These are phyloP conservation scores for Neoarthrinium moseri DNA, from an alignment of 2,329 filamentous ascomycete species.

Conservation along the genomic window DNA sequence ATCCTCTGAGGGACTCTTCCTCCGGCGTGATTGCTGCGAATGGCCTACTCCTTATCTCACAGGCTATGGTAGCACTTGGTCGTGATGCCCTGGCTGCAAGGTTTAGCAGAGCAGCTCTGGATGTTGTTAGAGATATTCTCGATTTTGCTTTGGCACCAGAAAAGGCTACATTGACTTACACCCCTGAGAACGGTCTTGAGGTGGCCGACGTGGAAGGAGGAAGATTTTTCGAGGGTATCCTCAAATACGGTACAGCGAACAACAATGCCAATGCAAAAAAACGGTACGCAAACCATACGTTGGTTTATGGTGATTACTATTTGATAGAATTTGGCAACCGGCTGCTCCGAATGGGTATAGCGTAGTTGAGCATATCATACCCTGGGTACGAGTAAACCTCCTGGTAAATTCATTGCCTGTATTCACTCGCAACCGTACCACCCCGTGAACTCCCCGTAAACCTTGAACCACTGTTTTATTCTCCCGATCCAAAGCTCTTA, in stretches of 20 bases:
- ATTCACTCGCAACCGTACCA: too few relatives aligned
- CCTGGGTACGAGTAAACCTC: not conserved
- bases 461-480: too few relatives aligned
- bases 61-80: conserved; percentile 13
- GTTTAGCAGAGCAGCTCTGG: conserved; percentile 12
- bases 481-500: too few relatives aligned
- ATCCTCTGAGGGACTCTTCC: conserved; percentile 33
- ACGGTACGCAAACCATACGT: conserved; percentile 33
- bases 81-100: conserved; percentile 4
- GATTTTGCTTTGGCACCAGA: conserved; percentile 22
- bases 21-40: conserved; percentile 25
- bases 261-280: conserved; percentile 26
- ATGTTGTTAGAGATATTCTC: conserved; percentile 17
- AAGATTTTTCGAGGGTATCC: conserved; percentile 26
- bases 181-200: not conserved
- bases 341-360: conserved; percentile 35
- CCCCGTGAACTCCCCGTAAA: too few relatives aligned
- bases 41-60: conserved; percentile 23
- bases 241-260: conserved; percentile 33
- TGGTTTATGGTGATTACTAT: conserved; percentile 51
- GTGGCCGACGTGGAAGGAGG: conserved; percentile 11
- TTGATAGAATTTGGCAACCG: conserved; percentile 47
- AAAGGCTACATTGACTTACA: conserved; percentile 14
- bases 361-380: too few relatives aligned
- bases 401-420: not conserved